Percentiles rank a stretch among this genome's conserved stretches.
Conservation (phyloP, 2,329 filamentous ascomycete genomes). For the Colletotrichum aenigma region DNA sequence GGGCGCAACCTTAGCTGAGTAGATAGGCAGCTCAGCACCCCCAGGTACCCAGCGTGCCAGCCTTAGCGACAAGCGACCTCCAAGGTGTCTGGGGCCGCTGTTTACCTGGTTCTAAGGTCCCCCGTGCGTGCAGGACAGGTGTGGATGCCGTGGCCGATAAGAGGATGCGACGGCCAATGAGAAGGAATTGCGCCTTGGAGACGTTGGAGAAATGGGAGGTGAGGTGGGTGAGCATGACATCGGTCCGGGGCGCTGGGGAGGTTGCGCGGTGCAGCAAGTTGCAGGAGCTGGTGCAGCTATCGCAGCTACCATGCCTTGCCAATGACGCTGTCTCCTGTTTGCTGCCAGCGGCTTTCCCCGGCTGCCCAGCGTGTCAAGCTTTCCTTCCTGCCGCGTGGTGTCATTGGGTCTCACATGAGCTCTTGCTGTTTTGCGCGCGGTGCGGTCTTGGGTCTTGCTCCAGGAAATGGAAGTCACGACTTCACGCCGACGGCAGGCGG, state of each 20-base stretch:
- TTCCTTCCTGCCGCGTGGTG: background rate
- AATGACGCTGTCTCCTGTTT: background rate
- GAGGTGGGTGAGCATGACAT: background rate
- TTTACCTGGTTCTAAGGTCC: constrained; percentile 7
- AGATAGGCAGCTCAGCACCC: background rate
- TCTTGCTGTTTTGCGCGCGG: background rate
- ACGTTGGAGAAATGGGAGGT: background rate
- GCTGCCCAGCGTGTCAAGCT: background rate
- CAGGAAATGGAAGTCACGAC: background rate
- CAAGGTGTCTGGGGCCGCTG: background rate
- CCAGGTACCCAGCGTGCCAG: background rate
- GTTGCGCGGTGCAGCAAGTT: background rate
- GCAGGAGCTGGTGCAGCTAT: background rate
- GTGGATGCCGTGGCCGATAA: constrained; percentile 13
- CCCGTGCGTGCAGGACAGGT: background rate
- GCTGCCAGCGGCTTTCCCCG: background rate
- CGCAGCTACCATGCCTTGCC: background rate
- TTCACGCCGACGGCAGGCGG: background rate
- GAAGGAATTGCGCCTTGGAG: background rate
- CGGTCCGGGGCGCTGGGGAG: background rate
- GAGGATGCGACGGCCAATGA: constrained; percentile 8
- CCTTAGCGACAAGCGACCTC: background rate
- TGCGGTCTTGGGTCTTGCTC: background rate
- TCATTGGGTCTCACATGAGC: background rate
- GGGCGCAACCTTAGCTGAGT: background rate